Conservation (phyloP, 1,139 yeast species). For the Protomyces gravidus region DNA sequence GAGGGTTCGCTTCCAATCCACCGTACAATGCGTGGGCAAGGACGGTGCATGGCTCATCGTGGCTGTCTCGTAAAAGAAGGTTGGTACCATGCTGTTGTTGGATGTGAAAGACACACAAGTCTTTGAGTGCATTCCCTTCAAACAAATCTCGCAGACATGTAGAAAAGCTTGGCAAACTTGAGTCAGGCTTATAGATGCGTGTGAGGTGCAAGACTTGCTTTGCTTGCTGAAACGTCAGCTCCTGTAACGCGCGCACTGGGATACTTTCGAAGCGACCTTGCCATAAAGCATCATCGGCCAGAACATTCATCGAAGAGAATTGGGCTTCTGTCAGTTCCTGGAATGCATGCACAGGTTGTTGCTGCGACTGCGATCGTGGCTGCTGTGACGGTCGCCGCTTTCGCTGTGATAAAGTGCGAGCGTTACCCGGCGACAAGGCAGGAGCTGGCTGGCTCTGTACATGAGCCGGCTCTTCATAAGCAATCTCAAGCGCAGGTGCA, state of each 20-base stretch:
- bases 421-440: not conserved
- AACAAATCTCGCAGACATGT: conserved; percentile 4
- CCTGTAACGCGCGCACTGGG: conserved; percentile 1
- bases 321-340: not conserved
- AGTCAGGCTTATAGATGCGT: not conserved
- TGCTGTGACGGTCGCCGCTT: not conserved
- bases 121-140: not conserved
- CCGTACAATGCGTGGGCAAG: not conserved
- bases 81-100: not conserved
- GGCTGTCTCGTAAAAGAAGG: conserved; percentile 5
- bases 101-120: not conserved
- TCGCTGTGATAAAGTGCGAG: not conserved
- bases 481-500: conserved; percentile 1
- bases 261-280: conserved; percentile 7
- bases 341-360: not conserved
- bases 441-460: not conserved
- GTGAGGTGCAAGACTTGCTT: not conserved
- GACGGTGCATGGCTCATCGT: conserved; percentile 5
- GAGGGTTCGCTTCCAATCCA: not conserved
- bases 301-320: not conserved
- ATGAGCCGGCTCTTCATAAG: not conserved
- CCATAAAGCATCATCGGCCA: conserved; percentile 7
- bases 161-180: not conserved
- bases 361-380: not conserved
- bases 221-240: not conserved